phyloP scores from a whole-genome alignment of 2,329 filamentous ascomycete species.

The Diplocarpon rosae region DNA sequence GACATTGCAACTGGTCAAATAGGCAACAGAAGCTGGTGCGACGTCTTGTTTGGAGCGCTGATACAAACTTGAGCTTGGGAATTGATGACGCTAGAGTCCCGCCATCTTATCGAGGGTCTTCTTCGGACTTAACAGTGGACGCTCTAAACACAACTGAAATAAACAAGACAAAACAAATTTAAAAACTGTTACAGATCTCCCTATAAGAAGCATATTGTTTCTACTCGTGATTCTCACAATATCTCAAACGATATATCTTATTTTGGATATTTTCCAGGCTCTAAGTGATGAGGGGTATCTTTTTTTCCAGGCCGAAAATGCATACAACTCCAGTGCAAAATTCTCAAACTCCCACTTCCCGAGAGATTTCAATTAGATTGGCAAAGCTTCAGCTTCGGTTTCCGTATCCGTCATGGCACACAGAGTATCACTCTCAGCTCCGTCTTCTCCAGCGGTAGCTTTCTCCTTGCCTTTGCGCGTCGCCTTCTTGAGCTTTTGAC shows the following conservation, averaged over 20 bases:
- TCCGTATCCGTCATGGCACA: constrained; percentile 11
- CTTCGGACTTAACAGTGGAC: neutral
- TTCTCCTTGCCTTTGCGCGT: constrained; percentile 12
- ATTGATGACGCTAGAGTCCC: constrained; percentile 3
- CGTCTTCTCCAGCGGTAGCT: constrained; percentile 7
- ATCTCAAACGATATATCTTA: neutral
- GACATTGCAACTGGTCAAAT: constrained; percentile 51
- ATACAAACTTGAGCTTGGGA: neutral
- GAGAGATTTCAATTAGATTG: neutral
- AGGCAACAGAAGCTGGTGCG: neutral
- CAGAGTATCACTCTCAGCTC: constrained; percentile 12
- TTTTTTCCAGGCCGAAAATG: constrained; percentile 16
- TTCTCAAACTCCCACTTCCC: neutral
- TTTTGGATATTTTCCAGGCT: constrained; percentile 7
- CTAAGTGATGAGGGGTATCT: constrained; percentile 21
- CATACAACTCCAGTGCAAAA: constrained; percentile 8
- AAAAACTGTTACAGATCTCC: neutral
- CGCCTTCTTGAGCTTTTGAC: constrained; percentile 18
- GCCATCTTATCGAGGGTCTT: constrained; percentile 2
- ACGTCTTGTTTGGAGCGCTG: neutral
- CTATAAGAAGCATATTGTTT: neutral
- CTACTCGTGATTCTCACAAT: neutral
- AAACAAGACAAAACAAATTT: neutral
- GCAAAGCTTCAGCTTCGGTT: constrained; percentile 1
- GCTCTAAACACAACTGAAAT: too few relatives aligned